Percentiles rank a stretch among this genome's conserved stretches.
These are phyloP conservation scores for Neonectria punicea DNA, from an alignment of 2,329 filamentous ascomycete species.

Conservation along the genomic window DNA sequence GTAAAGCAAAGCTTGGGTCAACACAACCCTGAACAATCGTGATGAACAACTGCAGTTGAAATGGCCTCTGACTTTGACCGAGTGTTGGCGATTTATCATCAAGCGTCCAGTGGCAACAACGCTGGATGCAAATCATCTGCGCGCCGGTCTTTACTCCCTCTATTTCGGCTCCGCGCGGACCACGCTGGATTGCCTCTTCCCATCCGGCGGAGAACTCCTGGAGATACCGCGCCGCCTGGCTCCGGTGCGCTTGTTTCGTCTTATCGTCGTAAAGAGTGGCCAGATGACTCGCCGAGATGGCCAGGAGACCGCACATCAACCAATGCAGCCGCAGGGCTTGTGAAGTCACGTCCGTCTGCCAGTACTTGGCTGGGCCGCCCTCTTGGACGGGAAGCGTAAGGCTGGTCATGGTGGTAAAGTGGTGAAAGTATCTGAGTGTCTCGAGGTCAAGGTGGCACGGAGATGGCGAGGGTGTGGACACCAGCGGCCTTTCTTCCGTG, in stretches of 20 bases:
- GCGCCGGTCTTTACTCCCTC: neutral
- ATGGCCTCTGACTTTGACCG: neutral
- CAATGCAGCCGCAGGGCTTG: neutral
- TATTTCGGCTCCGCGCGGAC: neutral
- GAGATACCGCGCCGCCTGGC: neutral
- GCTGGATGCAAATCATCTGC: neutral
- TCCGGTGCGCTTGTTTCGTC: neutral
- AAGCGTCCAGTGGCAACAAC: neutral
- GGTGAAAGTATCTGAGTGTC: neutral
- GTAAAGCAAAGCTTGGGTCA: neutral
- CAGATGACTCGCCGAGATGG: neutral
- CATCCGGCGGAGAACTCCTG: neutral
- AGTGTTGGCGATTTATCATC: neutral
- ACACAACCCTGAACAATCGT: neutral
- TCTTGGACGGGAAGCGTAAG: neutral
- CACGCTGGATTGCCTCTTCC: neutral
- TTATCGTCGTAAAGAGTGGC: neutral
- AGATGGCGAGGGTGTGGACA: neutral
- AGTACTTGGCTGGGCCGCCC: neutral
- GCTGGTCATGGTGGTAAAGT: neutral
- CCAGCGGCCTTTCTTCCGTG: too few species aligned
- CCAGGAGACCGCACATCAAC: neutral
- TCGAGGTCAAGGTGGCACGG: neutral
- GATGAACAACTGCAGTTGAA: neutral
- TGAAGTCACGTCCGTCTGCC: neutral